These are phyloP conservation scores for Heliamphora pulchella DNA, from an alignment of 179 eudicot species.

Conservation along the genomic window DNA sequence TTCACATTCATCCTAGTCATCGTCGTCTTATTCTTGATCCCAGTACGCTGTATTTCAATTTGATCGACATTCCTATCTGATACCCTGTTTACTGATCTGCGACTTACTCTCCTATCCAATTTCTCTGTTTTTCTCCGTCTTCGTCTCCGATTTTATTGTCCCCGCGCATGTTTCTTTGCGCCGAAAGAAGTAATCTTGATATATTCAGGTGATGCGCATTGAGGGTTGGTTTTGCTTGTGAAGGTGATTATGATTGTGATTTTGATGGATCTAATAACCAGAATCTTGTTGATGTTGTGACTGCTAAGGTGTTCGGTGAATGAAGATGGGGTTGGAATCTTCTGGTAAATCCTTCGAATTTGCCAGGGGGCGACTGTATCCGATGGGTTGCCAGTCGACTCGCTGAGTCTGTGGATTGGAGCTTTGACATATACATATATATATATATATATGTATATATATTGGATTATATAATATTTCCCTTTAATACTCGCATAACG, in stretches of 20 bases:
- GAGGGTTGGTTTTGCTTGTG: neutral
- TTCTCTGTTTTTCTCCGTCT: neutral
- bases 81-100: neutral
- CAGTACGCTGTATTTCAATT: no score
- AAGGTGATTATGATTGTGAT: neutral
- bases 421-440: neutral
- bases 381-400: constrained; percentile 9
- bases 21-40: no score
- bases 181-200: neutral
- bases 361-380: constrained; percentile 22
- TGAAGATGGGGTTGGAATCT: constrained; percentile 64
- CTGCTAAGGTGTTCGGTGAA: constrained; percentile 15
- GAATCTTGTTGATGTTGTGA: constrained; percentile 12
- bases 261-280: constrained; percentile 2
- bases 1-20: no score
- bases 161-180: neutral
- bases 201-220: neutral
- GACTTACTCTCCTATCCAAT: neutral
- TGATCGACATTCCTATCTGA: neutral
- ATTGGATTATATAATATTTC: neutral
- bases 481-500: neutral
- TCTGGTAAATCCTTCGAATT: constrained; percentile 30
- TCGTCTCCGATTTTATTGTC: neutral
- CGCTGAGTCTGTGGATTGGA: neutral
- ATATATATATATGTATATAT: neutral